Base-by-base conservation (phyloP, 2,329 filamentous ascomycete species). In the Rhytidhysteron rufulum region DNA sequence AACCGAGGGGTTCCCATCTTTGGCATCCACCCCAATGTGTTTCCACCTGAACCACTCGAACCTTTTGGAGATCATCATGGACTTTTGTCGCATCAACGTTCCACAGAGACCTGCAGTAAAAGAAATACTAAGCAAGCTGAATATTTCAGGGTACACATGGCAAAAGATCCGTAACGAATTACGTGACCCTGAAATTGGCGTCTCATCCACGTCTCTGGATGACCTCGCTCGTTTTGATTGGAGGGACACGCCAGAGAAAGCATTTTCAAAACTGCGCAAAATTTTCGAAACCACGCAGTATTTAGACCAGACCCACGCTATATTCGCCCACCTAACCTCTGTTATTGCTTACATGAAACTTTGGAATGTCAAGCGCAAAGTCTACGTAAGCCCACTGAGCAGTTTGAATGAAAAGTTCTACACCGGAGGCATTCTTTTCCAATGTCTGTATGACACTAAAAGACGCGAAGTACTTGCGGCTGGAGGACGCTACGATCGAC, bases 371-470 rank as follows among this genome's bases (percentile, higher is more conserved):
- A 76, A 76, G 40, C 82, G 82, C 35, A 93, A 90, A 58, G 73
- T 95, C 20, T 94, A 90, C 55, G 75, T 97, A 51, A 87, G 82
- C 48, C 90, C 91, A 0, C 73, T 98, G 5, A 86, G 83, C 58
- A 94, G 87, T 62, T 79, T 94, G 56, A 95, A 95, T 57, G 90
- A 96, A 58, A 86, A 84, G 41, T 96, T 97, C 60, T 98, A 93
- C 63, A 73, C 79, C 15, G 61, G 62, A 1, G 90, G 90, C 6
- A 74, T 97, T 20, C 72, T 97, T 31, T 97, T 98, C 60, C 87
- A 94, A 45, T 96, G 89, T 55, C 70, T 96, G 2, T 88, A 90
- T 48, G 91, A 97, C 60, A 83, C 79, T 46, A 94, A 88, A 60
- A 79, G 84, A 45, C 71, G 73, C 52, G 85, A 93, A 51, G 87